Base-by-base conservation (phyloP, 805 yeast species). In the Cyberlindnera nakhonratchasimensis region DNA sequence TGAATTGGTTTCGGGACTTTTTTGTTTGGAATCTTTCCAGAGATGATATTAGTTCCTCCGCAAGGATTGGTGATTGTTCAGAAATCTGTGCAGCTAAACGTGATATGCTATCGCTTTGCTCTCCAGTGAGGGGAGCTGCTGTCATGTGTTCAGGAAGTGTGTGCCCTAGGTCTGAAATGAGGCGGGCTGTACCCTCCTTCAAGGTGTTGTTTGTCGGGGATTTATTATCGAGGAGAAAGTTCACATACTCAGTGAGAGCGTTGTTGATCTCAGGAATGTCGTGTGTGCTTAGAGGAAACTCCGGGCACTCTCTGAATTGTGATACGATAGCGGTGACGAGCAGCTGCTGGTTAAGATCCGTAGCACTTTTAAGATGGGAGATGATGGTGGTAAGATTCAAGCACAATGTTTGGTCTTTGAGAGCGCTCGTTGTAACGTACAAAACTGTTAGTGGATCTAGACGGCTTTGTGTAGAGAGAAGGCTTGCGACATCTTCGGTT, bases 401-500 rank as follows among this genome's bases (percentile, higher is more conserved):
- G 7, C 29, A 23, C 13, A 29, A 16, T 5, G 32, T 14, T 44
- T 47, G 46, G 7, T 47, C 51, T 2, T 48, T 43, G 5, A 49
- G 31, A n/a, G 44, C 43, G 14, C 50, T 45, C 4, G 48, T 17
- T 1, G 36, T 29, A 6, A 58, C 33, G 34, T 53, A 58, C 19
- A 48, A 36, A 13, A 46, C 47, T 7, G 41, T 30, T 30, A 57
- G 33, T n/a, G 62, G 61, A 28, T 57, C 56, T 11, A 54, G 29
- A 1, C 37, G 38, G 3, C 23, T 29, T 13, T 14, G 18, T 3
- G 33, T n/a, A 2, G 48, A 37, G 10, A 55, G 23, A 2, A 54
- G 12, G 2, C 38, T 18, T 4, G 19, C 28, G 3, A 54, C 33
- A 23, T 52, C 57, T 5, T 47, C 37, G 3, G 31, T 17, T 3